Base-by-base conservation (phyloP, 352 stramenopile species). In the Peronospora farinosa region DNA sequence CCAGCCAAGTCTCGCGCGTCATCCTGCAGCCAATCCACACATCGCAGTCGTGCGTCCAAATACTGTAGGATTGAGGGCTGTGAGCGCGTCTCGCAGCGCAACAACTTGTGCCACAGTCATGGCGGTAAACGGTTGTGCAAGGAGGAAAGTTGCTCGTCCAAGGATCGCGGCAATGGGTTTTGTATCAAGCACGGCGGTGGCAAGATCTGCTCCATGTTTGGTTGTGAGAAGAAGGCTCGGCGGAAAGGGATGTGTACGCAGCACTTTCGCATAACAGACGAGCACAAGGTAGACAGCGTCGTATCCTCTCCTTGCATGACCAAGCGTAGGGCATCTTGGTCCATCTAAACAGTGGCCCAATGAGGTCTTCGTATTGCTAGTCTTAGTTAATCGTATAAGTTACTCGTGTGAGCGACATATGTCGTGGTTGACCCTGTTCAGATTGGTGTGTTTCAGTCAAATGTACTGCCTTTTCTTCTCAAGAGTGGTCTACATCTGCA, bases 41-140 rank as follows among this genome's bases (percentile, higher is more conserved):
- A 82, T 54, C 70, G 79, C 19, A 86, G 70, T 55, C 73, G 80
- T n/a, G 74, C 78, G n/a, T 91, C 78, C 51, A 91, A 91, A 63
- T 91, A 88, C 60, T 91, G 80, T 68, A 88, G 83, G 67, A 78
- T 91, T 11, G 80, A 91, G 13, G 75, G 69, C 30, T 91, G 80
- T 39, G 67, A 87, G 56, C 80, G 80, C 17, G 80, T 88, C 23
- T 89, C 78, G 11, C 80, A 91, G 61, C 77, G 80, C 42, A 91
- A 91, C 71, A 87, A 87, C 47, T 52, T 88, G 23, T 91, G 80
- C 43, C 78, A 92, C 63, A 84, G 75, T 51, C 80, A 92, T 57
- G 80, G 80, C 31, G 80, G 80, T 48, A 92, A 89, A 52, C 78
- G 80, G 7, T 64, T 87, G n/a, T 92, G 80, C 51, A 88, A 89